Conservation (phyloP, 2,329 filamentous ascomycete genomes). For the Ophiostoma triangulosporum region DNA sequence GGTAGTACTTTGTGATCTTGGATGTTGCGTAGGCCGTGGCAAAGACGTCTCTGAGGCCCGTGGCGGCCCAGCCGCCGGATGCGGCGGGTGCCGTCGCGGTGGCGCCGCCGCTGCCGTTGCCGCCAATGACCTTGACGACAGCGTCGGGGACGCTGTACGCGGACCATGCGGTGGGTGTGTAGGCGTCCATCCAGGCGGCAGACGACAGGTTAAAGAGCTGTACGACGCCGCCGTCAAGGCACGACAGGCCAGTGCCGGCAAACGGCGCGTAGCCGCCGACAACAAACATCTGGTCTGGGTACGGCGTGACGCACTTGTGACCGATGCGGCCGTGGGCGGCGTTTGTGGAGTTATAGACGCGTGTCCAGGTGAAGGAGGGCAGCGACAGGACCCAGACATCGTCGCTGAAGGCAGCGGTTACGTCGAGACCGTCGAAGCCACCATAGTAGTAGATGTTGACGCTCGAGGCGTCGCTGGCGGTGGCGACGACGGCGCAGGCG, state of each 20-base stretch:
- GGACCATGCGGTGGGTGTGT: conserved; percentile 48
- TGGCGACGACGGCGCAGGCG: conserved; percentile 62
- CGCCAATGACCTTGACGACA: conserved; percentile 54
- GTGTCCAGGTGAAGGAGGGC: conserved; percentile 69
- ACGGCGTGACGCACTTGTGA: conserved; percentile 61
- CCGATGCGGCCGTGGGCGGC: conserved; percentile 49
- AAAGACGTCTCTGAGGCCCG: conserved; percentile 39
- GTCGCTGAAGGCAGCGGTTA: conserved; percentile 32
- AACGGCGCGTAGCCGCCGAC: conserved; percentile 50
- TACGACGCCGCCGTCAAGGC: conserved; percentile 39
- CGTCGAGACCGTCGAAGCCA: conserved; percentile 47
- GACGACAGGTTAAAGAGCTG: conserved; percentile 62
- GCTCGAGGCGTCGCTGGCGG: conserved; percentile 56
- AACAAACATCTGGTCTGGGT: conserved; percentile 68
- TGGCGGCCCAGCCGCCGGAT: conserved; percentile 36
- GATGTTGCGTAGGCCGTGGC: conserved; percentile 37
- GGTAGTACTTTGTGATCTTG: conserved; percentile 47
- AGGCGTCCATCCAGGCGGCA: conserved; percentile 54
- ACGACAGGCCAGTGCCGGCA: conserved; percentile 20
- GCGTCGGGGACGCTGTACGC: conserved; percentile 57
- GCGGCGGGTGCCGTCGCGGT: conserved; percentile 51
- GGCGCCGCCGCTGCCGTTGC: conserved; percentile 51
- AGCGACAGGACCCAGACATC: conserved; percentile 73
- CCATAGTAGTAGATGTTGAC: conserved; percentile 81
- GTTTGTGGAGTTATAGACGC: conserved; percentile 27